Percentiles rank a stretch among this genome's conserved stretches.
Evolutionary conservation across 2,329 filamentous ascomycete genomes (phyloP).

Genomic region (Reticulascus tulasneorum): DNA sequence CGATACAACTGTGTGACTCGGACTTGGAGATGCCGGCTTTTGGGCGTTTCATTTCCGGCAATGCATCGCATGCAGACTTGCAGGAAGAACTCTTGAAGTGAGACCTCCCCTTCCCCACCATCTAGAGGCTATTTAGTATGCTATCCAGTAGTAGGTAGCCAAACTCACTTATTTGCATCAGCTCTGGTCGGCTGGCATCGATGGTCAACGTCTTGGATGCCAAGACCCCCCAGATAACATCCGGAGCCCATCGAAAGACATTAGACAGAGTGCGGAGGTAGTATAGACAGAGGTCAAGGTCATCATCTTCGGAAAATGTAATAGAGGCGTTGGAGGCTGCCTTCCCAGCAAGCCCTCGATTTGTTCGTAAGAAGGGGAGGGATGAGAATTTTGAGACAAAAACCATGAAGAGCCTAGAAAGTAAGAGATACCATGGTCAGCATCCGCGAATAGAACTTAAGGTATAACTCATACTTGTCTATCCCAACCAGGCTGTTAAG

Average conservation of each 20-base stretch:
- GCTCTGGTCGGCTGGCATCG: slow-evolving; percentile 39
- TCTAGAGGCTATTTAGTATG: slow-evolving; percentile 15
- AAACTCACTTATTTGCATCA: slow-evolving; percentile 49
- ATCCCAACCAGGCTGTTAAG: slow-evolving; percentile 63
- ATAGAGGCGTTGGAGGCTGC: slow-evolving; percentile 21
- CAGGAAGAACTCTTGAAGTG: slow-evolving; percentile 65
- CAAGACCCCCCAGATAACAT: slow-evolving; percentile 66
- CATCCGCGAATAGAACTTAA: slow-evolving; percentile 19
- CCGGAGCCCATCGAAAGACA: slow-evolving; percentile 64
- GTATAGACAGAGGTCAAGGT: slow-evolving; percentile 74
- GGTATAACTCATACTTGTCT: no score
- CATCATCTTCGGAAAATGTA: slow-evolving; percentile 53
- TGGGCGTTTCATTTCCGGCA: slow-evolving; percentile 33
- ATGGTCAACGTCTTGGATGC: slow-evolving; percentile 56
- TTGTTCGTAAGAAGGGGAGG: slow-evolving; percentile 47
- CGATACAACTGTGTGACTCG: slow-evolving; percentile 66
- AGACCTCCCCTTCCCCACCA: slow-evolving; percentile 54
- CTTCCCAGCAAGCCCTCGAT: slow-evolving; percentile 17
- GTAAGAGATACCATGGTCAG: not conserved
- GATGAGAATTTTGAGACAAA: slow-evolving; percentile 56
- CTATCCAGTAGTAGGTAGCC: not conserved
- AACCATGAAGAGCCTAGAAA: slow-evolving; percentile 57
- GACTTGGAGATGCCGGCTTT: slow-evolving; percentile 32
- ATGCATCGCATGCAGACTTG: slow-evolving; percentile 64
- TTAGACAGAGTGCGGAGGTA: slow-evolving; percentile 72